Conservation (phyloP, 805 yeast genomes). For the Sugiyamaella chiloensis region DNA sequence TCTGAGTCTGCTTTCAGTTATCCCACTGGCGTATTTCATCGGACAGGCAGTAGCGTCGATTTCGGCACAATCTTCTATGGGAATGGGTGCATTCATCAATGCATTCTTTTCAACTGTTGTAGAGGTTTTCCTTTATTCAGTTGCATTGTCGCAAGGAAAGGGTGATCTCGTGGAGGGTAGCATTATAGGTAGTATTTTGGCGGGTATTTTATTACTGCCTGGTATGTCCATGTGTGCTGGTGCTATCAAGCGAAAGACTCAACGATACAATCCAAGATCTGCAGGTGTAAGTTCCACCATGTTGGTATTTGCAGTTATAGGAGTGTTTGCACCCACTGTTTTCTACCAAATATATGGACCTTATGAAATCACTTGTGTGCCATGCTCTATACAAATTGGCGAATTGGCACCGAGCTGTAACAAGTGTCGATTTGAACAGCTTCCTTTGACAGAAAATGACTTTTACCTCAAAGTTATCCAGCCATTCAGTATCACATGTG, state of each 20-base stretch:
- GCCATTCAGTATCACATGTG: slow-evolving; percentile 82
- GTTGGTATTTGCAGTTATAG: slow-evolving; percentile 85
- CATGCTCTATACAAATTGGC: slow-evolving; percentile 39
- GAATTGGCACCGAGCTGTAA: slow-evolving; percentile 41
- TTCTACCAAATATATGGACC: slow-evolving; percentile 88
- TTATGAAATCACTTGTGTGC: slow-evolving; percentile 69
- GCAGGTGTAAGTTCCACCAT: slow-evolving; percentile 97
- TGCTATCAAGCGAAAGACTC: slow-evolving; percentile 87
- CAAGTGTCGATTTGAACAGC: slow-evolving; percentile 74
- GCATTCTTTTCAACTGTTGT: slow-evolving; percentile 97
- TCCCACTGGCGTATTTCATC: slow-evolving; percentile 93
- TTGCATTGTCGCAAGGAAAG: slow-evolving; percentile 80
- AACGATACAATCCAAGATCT: slow-evolving; percentile 89
- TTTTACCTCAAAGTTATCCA: slow-evolving; percentile 65
- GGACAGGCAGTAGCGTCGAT: slow-evolving; percentile 99
- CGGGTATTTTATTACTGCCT: slow-evolving; percentile 87
- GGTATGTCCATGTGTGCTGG: slow-evolving; percentile 98
- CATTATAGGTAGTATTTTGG: slow-evolving; percentile 87
- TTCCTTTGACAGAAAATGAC: slow-evolving; percentile 63
- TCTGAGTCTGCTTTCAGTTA: slow-evolving; percentile 75
- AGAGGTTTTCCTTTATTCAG: slow-evolving; percentile 87
- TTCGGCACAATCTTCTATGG: slow-evolving; percentile 98
- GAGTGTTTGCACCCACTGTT: slow-evolving; percentile 88
- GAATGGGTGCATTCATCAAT: slow-evolving; percentile 95
- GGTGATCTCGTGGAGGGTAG: slow-evolving; percentile 93